Evolutionary conservation across 495 filamentous ascomycete genomes (phyloP).

Genomic region (Margaritispora aquatica): DNA sequence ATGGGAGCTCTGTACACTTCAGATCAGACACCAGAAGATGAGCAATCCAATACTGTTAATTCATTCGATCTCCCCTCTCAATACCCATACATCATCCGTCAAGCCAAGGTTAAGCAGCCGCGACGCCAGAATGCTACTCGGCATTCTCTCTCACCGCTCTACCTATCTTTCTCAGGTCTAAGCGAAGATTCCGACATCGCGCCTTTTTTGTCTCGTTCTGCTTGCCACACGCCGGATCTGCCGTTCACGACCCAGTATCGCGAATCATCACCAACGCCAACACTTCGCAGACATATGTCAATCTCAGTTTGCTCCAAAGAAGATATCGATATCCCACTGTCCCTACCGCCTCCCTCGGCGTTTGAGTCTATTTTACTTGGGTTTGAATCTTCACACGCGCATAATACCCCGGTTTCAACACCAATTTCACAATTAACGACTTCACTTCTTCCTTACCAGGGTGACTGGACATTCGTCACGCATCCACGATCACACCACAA

Average conservation of each 20-base stretch:
- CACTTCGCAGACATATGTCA: background rate
- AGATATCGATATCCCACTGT: slow-evolving; percentile 20
- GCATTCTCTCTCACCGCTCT: slow-evolving; percentile 10
- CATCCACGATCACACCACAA: too few species aligned
- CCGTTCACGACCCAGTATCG: slow-evolving; percentile 21
- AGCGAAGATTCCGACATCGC: slow-evolving; percentile 17
- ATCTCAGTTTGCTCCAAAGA: background rate
- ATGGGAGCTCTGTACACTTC: slow-evolving; percentile 21
- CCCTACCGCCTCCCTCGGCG: slow-evolving; percentile 19
- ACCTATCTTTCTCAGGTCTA: slow-evolving; percentile 18
- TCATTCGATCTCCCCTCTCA: slow-evolving; percentile 6
- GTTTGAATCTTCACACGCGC: slow-evolving; percentile 1
- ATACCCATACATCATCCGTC: slow-evolving; percentile 8
- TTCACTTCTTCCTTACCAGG: background rate
- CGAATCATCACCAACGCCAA: background rate
- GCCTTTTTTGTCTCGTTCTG: slow-evolving; percentile 6
- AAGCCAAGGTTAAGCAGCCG: slow-evolving; percentile 6
- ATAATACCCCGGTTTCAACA: background rate
- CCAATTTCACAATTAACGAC: background rate
- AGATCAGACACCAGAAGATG: slow-evolving; percentile 1
- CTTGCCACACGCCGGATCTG: background rate
- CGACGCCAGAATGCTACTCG: background rate
- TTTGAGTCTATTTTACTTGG: slow-evolving; percentile 1
- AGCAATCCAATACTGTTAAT: slow-evolving; percentile 2
- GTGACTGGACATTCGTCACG: slow-evolving; percentile 22